Evolutionary conservation across 257 asterid species (phyloP), one percentile per base, ranked within the genome.

Genomic region (Coffea eugenioides): DNA sequence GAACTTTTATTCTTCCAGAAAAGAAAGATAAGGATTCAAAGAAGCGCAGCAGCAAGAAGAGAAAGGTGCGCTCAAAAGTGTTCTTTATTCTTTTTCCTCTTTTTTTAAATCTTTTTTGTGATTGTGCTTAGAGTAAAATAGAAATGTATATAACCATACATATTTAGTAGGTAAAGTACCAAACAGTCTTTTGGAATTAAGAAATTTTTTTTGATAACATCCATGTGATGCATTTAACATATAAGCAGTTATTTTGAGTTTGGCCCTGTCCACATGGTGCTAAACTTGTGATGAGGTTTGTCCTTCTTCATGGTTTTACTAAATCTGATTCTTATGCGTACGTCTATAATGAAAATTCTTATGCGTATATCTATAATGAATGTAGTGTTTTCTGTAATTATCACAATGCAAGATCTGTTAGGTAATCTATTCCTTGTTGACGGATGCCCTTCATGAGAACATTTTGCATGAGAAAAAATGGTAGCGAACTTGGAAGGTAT

Each of bases 1-100:
- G 25, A 75, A 64, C 45, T 46, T 84, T 15, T 80, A 52, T 81
- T 84, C 66, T 49, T 83, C 86, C 94, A 95, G 99, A 93, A 84
- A 95, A 86, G 86, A 88, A 85, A 89, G 97, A 93, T 74, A 95
- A 81, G 82, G 98, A 90, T 85, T 86, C 92, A 16, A 95, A 89
- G 90, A 95, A 86, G 83, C 94, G 82, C 81, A 86, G 92, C 80
- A 89, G 88, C 92, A 92, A 89, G 90, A 95, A 93, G 85, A 90
- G 98, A 85, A 95, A 95, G 99, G 99, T 95, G 86, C 82, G 65
- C 21, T 59, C 73, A 39, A 10, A 72, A 72, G 41, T 25, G 73
- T 74, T 79, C 39, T 43, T 31, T 80, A 77, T 79, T 48, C 34
- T 27, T 23, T 74, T 73, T 8, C 15, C 25, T 39, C 4, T 39